Evolutionary conservation across 352 stramenopile species (phyloP).

Genomic region (Peronospora destructor): DNA sequence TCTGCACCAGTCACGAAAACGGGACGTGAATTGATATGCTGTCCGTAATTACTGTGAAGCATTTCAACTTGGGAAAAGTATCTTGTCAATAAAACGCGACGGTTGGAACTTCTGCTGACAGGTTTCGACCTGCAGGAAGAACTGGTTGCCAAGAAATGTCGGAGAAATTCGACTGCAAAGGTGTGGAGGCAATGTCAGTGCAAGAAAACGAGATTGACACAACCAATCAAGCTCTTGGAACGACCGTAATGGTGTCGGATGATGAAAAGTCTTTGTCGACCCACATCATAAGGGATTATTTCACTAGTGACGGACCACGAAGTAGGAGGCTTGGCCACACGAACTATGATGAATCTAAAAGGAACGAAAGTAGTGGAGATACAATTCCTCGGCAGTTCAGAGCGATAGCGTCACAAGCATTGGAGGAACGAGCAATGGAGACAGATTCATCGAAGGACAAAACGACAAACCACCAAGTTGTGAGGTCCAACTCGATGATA

Average conservation of each 20-base stretch:
- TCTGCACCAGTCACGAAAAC: constrained; percentile 18
- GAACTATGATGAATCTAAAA: constrained; percentile 3
- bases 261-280: constrained; percentile 21
- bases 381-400: constrained; percentile 7
- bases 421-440: constrained; percentile 4
- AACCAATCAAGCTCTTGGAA: constrained; percentile 13
- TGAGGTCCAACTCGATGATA: background rate
- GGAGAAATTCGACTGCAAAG: background rate
- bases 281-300: constrained; percentile 29
- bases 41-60: constrained; percentile 8
- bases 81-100: constrained; percentile 16
- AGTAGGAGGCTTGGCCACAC: constrained; percentile 1
- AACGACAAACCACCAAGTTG: background rate
- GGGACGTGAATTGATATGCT: constrained; percentile 8
- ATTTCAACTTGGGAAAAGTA: constrained; percentile 25
- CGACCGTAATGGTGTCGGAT: constrained; percentile 16
- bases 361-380: constrained; percentile 17
- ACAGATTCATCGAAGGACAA: background rate
- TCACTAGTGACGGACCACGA: constrained; percentile 19
- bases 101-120: constrained; percentile 17
- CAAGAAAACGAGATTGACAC: constrained; percentile 9
- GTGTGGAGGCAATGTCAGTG: background rate
- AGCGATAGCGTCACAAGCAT: background rate
- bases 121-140: constrained; percentile 16
- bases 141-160: constrained; percentile 4